A percentile compares a stretch with the other conserved stretches of the same genome.
Conservation (phyloP, 352 stramenopile genomes). For the Phytophthora megakarya region DNA sequence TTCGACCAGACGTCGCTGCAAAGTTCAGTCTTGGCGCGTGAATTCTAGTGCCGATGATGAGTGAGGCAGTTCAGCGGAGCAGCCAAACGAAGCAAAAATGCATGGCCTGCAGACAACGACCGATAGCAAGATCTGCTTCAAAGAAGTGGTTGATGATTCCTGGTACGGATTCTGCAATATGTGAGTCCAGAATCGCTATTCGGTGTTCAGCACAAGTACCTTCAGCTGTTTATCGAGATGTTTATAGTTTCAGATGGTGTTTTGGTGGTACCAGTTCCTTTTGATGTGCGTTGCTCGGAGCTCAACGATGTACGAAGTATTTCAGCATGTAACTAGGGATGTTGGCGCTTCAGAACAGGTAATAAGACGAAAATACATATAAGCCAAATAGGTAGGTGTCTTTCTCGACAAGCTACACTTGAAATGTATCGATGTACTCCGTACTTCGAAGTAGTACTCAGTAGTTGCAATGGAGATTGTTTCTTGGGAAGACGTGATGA, state of each 20-base stretch:
- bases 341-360: constrained; percentile 13
- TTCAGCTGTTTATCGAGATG: constrained; percentile 15
- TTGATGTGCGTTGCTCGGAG: neutral
- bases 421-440: too few relatives aligned
- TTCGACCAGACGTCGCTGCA: constrained; percentile 73
- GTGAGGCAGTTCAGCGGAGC: neutral
- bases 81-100: constrained; percentile 6
- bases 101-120: neutral
- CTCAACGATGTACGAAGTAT: constrained; percentile 15
- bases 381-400: neutral
- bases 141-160: neutral
- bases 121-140: constrained; percentile 12
- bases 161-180: neutral
- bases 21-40: constrained; percentile 48
- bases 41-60: constrained; percentile 36
- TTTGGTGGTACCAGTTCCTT: constrained; percentile 1
- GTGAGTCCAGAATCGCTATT: constrained; percentile 28
- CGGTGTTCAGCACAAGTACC: constrained; percentile 17
- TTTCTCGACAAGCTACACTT: too few relatives aligned
- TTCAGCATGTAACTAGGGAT: constrained; percentile 15
- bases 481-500: too few relatives aligned
- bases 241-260: constrained; percentile 16
- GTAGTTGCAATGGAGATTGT: too few relatives aligned
- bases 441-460: too few relatives aligned
- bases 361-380: constrained; percentile 21